phyloP scores from a whole-genome alignment of 768 basidiomycete species.

The Dioszegia hungarica region DNA sequence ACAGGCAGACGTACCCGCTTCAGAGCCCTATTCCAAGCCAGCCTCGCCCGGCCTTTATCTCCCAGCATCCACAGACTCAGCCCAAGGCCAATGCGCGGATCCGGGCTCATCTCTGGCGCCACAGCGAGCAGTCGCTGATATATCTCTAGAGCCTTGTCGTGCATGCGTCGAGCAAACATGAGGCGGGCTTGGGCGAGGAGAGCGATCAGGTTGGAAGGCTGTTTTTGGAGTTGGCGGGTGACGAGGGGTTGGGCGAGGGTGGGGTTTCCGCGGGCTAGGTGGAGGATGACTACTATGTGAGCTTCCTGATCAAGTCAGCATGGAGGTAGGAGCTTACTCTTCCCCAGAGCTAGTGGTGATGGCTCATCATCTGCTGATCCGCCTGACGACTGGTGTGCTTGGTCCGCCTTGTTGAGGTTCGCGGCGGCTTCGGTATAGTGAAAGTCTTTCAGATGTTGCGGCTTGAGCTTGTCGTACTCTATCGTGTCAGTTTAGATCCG shows the following conservation, averaged over 20 bases:
- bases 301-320: not conserved
- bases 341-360: conserved; percentile 29
- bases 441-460: conserved; percentile 21
- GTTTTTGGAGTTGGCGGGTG: conserved; percentile 68
- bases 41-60: conserved; percentile 71
- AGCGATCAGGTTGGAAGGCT: conserved; percentile 82
- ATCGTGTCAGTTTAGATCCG: no score
- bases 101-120: conserved; percentile 74
- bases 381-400: conserved; percentile 55
- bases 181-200: conserved; percentile 86
- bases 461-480: conserved; percentile 40
- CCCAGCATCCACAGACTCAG: conserved; percentile 88
- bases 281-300: conserved; percentile 62
- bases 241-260: conserved; percentile 78
- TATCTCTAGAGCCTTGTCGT: conserved; percentile 69
- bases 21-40: conserved; percentile 84
- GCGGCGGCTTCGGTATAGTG: conserved; percentile 55
- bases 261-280: conserved; percentile 71
- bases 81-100: conserved; percentile 93
- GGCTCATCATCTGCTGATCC: conserved; percentile 58
- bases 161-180: conserved; percentile 71
- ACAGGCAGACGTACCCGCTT: conserved; percentile 64
- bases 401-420: conserved; percentile 52
- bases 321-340: conserved; percentile 24
- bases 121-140: conserved; percentile 80